Evolutionary conservation across 2,329 filamentous ascomycete species (phyloP), one percentile per base, ranked within the genome.

Genomic region (Alternaria brassicae): DNA sequence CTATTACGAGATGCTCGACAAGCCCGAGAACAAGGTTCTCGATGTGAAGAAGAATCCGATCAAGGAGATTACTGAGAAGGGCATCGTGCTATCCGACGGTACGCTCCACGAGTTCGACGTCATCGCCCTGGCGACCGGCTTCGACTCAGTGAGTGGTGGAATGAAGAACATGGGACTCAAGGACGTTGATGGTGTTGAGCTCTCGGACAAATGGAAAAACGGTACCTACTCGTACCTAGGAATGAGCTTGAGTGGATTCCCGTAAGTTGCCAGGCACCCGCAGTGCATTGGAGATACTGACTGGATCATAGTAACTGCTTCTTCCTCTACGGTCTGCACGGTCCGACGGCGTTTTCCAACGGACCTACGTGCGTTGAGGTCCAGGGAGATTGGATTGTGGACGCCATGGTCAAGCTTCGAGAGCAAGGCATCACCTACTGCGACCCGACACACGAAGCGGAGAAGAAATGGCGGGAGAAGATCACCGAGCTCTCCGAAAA

Each of bases 241-340:
- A 5, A 81, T 81, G 71, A 77, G 75, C 10, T 65, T 77, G 45
- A 63, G 73, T 55, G 77, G 77, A 13, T 79, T 75, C 60, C 78
- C 53, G 59, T 61, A 51, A 61, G 59, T 52, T n/a, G 7, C 25
- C 15, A 21, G 7, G 19, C 15, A n/a, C 17, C 2, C 32, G 1
- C 17, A 40, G 2, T 21, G 13, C 36, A 9, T 15, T 8, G 27
- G 7, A 25, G 9, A 32, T 12, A 17, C 53, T 60, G 34, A 60
- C 28, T 15, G 17, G 7, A 23, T 7, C 27, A n/a, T 19, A 73
- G 69, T 1, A 81, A 81, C 61, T 75, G 79, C 69, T 80, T 81
- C 71, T 78, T 79, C 73, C 68, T 81, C 12, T 82, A 83, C 63
- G 80, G 81, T 2, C 76, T 80, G 4, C 81, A 82, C 56, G 81